phyloP scores from a whole-genome alignment of 129 eudicot genomes.

The Lactuca saligna region DNA sequence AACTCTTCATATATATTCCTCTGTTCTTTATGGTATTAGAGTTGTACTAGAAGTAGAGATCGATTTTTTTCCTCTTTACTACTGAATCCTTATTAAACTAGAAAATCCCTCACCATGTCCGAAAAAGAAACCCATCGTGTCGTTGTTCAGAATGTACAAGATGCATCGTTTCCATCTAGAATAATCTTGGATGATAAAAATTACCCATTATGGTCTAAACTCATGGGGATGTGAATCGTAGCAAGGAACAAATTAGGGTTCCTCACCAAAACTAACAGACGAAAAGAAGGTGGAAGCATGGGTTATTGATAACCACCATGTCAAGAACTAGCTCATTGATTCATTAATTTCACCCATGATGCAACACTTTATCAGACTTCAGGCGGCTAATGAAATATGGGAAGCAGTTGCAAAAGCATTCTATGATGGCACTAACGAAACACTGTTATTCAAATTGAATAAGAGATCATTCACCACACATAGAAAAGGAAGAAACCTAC shows the following conservation, averaged over 20 bases:
- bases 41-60: too few relatives aligned
- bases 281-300: too few relatives aligned
- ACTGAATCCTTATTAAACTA: background rate
- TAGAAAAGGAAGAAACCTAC: background rate
- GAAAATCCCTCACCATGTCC: background rate
- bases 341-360: background rate
- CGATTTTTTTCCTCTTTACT: too few relatives aligned
- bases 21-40: background rate
- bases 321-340: background rate
- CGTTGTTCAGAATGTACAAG: conserved; percentile 1
- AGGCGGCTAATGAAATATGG: background rate
- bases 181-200: too few relatives aligned
- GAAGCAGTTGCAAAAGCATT: conserved; percentile 18
- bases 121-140: too few relatives aligned
- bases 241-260: too few relatives aligned
- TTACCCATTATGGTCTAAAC: too few relatives aligned
- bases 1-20: too few relatives aligned
- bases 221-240: too few relatives aligned
- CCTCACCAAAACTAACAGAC: too few relatives aligned
- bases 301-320: too few relatives aligned
- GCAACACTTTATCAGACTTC: background rate
- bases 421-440: conserved; percentile 17
- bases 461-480: conserved; percentile 5
- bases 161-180: conserved; percentile 11
- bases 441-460: conserved; percentile 3